A percentile compares a stretch with the other conserved stretches of the same genome.
phyloP scores from a whole-genome alignment of 306 rosid genomes.

The Parietaria judaica region DNA sequence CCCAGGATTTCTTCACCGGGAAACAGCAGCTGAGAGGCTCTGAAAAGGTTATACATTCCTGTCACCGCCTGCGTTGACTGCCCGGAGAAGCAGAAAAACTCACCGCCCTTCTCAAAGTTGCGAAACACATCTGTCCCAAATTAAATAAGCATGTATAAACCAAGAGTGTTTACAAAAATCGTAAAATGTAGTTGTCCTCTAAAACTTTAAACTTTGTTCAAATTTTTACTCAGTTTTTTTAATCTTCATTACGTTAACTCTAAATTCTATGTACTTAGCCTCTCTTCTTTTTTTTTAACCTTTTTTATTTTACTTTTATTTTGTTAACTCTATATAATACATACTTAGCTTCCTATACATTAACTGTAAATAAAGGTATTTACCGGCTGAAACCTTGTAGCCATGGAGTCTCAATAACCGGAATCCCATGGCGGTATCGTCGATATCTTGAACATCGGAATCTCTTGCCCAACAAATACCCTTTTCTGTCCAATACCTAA shows the following conservation, averaged over 20 bases:
- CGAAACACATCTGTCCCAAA: constrained; percentile 52
- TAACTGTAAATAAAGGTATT: not conserved
- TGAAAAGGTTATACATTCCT: constrained; percentile 63
- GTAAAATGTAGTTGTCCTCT: too few relatives aligned
- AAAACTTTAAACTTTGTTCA: too few relatives aligned
- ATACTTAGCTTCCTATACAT: too few relatives aligned
- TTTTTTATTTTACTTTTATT: too few relatives aligned
- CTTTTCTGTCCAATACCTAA: constrained; percentile 62
- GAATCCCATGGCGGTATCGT: constrained; percentile 89
- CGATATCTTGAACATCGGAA: constrained; percentile 61
- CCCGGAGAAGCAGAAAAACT: constrained; percentile 68
- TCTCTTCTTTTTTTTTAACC: too few relatives aligned
- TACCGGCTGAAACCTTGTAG: constrained; percentile 55
- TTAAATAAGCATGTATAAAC: not conserved
- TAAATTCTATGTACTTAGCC: too few relatives aligned
- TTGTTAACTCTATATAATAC: too few relatives aligned
- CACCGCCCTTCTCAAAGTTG: constrained; percentile 61
- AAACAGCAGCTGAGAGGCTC: constrained; percentile 57
- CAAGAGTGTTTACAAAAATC: not conserved
- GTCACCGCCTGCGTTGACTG: constrained; percentile 77
- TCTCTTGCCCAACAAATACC: constrained; percentile 91
- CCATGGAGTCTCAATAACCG: constrained; percentile 65
- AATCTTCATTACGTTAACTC: too few relatives aligned
- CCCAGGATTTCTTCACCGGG: constrained; percentile 68
- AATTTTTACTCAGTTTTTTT: not conserved